Conservation (phyloP, 2,329 filamentous ascomycete genomes). For the Beauveria australis region DNA sequence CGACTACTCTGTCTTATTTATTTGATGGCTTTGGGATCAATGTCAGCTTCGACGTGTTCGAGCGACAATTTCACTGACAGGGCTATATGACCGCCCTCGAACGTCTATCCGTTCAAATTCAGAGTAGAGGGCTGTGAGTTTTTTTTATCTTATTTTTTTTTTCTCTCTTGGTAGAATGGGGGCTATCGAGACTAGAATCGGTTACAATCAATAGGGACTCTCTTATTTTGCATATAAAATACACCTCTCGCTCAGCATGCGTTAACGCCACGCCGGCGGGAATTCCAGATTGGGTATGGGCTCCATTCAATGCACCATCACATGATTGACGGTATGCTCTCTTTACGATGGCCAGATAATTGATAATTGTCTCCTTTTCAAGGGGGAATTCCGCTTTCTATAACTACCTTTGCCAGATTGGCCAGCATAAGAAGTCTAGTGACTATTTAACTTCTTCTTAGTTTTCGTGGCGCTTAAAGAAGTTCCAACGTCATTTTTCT, state of each 20-base stretch:
- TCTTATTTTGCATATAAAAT: background rate
- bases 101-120: background rate
- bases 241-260: background rate
- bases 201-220: background rate
- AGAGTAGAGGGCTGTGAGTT: background rate
- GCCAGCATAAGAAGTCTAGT: background rate
- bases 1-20: slow-evolving; percentile 6
- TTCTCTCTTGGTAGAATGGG: background rate
- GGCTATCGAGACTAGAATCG: background rate
- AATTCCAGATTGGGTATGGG: background rate
- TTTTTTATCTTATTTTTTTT: background rate
- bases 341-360: background rate
- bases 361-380: background rate
- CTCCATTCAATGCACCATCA: background rate
- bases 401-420: background rate
- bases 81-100: background rate
- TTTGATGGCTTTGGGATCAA: background rate
- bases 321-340: background rate
- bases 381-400: background rate
- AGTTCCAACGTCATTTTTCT: background rate
- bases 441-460: background rate
- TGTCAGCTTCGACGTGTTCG: background rate
- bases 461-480: background rate
- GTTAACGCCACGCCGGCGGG: background rate
- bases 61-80: background rate